Base-by-base conservation (phyloP, 495 filamentous ascomycete genomes). In the Penicillium robsamsonii region DNA sequence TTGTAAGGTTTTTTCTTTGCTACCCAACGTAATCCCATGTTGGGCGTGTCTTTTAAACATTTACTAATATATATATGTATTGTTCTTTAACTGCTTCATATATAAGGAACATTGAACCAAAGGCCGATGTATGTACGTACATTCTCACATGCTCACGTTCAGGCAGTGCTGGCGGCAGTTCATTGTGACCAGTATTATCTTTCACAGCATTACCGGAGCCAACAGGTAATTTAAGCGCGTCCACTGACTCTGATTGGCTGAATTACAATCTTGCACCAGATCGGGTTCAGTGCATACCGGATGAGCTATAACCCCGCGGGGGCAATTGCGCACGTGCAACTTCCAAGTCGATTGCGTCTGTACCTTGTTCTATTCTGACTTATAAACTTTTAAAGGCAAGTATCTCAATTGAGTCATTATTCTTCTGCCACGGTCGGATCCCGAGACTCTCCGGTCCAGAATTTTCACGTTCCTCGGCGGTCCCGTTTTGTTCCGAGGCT, bases 401-500 rank as follows among this genome's bases (percentile, higher is more conserved):
- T 31, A 38, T 38, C 8, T 15, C 27, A 31, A 30, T 47, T 47
- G 24, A 31, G 25, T 18, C 45, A 47, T 31, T 31, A 13, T 8
- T 20, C 9, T 31, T 20, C 45, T 47, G 3, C 13, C 27, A 31
- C 17, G n/a, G 18, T n/a, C 12, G 10, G 17, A 13, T 46, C 9
- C 44, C 44, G 25, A 30, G 1, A 15, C 2, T 30, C 30, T 27
- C 38, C 40, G 52, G 20, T 44, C 42, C 29, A 51, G 33, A 45
- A 33, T 59, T 38, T 45, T 27, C 31, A 49, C 49, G 24, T 24
- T 50, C 51, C 51, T 53, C 59, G 63, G 53, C 53, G 31, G 30
- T 53, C 52, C 66, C 66, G 66, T 58, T 57, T 64, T 60, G 18
- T 61, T 46, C 66, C 66, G 66, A 68, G 66, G 57, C 44, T 53